Evolutionary conservation across 192 early-diverging fungal species (phyloP), one percentile per base, ranked within the genome.

Genomic region (Linderina pennispora): DNA sequence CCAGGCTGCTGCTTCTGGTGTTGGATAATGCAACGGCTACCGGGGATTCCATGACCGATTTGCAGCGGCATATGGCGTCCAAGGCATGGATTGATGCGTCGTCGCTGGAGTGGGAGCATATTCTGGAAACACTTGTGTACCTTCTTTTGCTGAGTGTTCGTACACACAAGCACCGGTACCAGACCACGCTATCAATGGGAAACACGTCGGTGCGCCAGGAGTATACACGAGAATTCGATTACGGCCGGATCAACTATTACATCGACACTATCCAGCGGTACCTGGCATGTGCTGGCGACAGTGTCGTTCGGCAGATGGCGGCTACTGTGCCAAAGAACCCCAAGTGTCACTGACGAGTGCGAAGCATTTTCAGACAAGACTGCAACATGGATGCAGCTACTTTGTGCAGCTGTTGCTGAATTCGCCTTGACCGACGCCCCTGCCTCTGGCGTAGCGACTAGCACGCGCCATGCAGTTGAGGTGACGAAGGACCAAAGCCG

Each of bases 1-100:
- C 83, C 1, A 62, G 89, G 40, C 81, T 86, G 3, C 76, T 91
- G 68, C 84, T 91, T 48, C 47, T 94, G 7, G 79, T 88, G 37
- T 55, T 94, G 7, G 92, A 94, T 47, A 66, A 39, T 33, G 44
- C 58, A 0, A 36, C 35, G 21, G 33, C 37, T 18, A 38, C 36
- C 11, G 31, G 11, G 1, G 39, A 33, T 31, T 37, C 37, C 11
- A 8, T 11, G 21, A 32, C 48, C 2, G 50, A 48, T 15, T 23
- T 47, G 10, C 23, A 31, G 11, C 38, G 36, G 9, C 55, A 55
- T 3, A 46, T 53, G 1, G 60, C 52, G 15, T 43, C 67, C 14
- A 59, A 57, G 16, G 67, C 67, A 9, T 71, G 67, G 67, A 31
- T 64, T 9, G 66, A 58, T 16, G 33, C 48, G 6, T 46, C 48